Conservation (phyloP, 2,329 filamentous ascomycete genomes). For the Pseudogymnoascus sp. region DNA sequence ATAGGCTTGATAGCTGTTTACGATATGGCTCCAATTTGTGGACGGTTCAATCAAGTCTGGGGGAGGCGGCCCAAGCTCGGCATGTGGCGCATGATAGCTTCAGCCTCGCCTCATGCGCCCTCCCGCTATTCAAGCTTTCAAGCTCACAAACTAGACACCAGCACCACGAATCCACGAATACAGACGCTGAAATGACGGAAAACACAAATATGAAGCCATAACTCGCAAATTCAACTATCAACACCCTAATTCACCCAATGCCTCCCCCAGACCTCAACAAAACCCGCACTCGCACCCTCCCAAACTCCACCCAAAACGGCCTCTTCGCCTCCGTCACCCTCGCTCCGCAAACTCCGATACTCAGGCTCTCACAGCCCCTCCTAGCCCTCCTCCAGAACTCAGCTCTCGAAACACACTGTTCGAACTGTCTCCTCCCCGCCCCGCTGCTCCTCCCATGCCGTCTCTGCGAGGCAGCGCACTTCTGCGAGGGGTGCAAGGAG, state of each 20-base stretch:
- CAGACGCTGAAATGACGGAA: not conserved
- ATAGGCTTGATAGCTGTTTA: no score
- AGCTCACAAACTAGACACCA: not conserved
- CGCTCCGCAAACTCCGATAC: not conserved
- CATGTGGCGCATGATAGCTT: not conserved
- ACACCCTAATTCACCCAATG: not conserved
- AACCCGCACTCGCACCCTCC: not conserved
- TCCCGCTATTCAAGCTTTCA: not conserved
- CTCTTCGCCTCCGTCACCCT: not conserved
- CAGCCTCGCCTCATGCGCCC: not conserved
- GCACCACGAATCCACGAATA: not conserved
- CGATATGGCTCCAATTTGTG: no score
- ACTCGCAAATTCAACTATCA: not conserved
- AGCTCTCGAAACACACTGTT: not conserved
- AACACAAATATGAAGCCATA: not conserved
- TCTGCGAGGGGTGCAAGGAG: not conserved
- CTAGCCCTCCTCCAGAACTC: constrained; percentile 2
- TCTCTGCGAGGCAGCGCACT: not conserved
- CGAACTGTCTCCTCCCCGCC: not conserved
- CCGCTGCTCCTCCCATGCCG: not conserved
- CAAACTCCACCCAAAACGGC: not conserved
- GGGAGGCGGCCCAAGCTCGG: not conserved
- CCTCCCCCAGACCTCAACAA: not conserved
- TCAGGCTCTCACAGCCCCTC: not conserved
- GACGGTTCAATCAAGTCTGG: no score